Conservation (phyloP, 2,329 filamentous ascomycete genomes). For the Fusarium sp. region DNA sequence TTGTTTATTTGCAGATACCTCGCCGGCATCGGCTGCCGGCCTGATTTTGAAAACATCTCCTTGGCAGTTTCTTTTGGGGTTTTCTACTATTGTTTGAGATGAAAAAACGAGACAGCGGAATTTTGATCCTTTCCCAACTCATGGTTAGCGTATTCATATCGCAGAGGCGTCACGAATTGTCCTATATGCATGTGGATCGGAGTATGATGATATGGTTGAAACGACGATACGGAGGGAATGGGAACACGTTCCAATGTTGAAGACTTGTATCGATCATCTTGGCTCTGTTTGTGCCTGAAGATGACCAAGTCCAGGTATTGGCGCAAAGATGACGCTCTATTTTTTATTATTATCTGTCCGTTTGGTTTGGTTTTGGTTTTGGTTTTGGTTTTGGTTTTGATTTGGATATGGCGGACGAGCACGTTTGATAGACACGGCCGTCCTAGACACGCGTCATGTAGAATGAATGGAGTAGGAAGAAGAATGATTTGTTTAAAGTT, state of each 20-base stretch:
- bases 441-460: conserved; percentile 38
- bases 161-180: conserved; percentile 38
- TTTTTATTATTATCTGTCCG: conserved; percentile 27
- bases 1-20: conserved; percentile 43
- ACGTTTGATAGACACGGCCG: conserved; percentile 40
- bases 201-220: conserved; percentile 43
- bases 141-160: conserved; percentile 40
- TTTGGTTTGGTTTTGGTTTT: background rate
- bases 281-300: conserved; percentile 8
- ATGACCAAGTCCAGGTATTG: conserved; percentile 25
- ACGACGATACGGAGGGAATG: conserved; percentile 31
- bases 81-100: conserved; percentile 13
- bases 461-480: conserved; percentile 41
- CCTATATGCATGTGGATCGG: conserved; percentile 44
- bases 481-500: conserved; percentile 22
- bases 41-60: conserved; percentile 30
- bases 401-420: conserved; percentile 35
- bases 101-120: conserved; percentile 27
- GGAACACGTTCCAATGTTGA: conserved; percentile 40
- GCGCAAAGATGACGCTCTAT: conserved; percentile 40
- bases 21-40: conserved; percentile 30
- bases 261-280: background rate
- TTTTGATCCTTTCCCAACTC: conserved; percentile 33
- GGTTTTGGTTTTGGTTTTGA: background rate
- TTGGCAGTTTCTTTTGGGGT: conserved; percentile 17